Evolutionary conservation across 441 rosid genomes (phyloP).

Genomic region (Erodium trifolium): DNA sequence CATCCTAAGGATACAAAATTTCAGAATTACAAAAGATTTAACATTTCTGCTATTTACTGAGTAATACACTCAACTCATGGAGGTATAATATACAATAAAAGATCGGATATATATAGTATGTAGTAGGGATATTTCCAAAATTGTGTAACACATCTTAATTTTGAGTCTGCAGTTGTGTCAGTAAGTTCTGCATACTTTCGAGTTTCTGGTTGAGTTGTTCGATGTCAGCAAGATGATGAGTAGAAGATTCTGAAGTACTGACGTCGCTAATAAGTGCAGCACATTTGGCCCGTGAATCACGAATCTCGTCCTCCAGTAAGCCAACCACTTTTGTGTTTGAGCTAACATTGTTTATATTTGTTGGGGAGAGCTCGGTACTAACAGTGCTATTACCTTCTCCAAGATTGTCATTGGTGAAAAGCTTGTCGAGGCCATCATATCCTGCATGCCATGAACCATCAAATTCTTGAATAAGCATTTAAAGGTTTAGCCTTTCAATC

Average conservation of each 20-base stretch:
- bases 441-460: slow-evolving; percentile 40
- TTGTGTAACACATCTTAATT: slow-evolving; percentile 26
- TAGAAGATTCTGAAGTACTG: slow-evolving; percentile 33
- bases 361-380: slow-evolving; percentile 28
- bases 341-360: slow-evolving; percentile 24
- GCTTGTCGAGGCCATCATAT: slow-evolving; percentile 65
- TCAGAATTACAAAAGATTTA: not conserved
- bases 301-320: slow-evolving; percentile 67
- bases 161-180: slow-evolving; percentile 54
- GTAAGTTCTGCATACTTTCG: slow-evolving; percentile 50
- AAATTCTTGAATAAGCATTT: not conserved
- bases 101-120: slow-evolving; percentile 4
- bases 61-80: not conserved
- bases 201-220: slow-evolving; percentile 58
- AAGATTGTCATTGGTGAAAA: slow-evolving; percentile 46
- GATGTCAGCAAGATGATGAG: slow-evolving; percentile 28
- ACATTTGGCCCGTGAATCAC: slow-evolving; percentile 58
- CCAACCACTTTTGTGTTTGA: slow-evolving; percentile 23
- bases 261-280: slow-evolving; percentile 35
- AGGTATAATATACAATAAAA: not conserved
- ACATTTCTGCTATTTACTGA: not conserved
- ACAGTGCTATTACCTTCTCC: slow-evolving; percentile 36
- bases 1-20: slow-evolving; percentile 1
- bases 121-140: not conserved
- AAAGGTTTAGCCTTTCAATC: no score